Percentiles rank a stretch among this genome's conserved stretches.
Evolutionary conservation across 495 filamentous ascomycete species (phyloP).

Genomic region (Lepraria neglecta): DNA sequence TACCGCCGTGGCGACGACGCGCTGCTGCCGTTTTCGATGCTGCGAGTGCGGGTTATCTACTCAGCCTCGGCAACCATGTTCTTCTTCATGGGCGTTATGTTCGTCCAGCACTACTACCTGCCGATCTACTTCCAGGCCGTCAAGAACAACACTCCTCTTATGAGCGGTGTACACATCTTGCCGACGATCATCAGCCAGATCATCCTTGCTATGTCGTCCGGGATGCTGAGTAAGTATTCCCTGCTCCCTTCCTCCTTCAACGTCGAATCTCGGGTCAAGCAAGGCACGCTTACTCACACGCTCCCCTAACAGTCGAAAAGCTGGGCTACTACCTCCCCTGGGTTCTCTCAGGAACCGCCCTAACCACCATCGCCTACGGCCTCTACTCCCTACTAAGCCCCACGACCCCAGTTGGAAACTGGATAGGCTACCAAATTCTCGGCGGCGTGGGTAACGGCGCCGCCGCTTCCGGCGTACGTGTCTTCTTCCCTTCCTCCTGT

Average conservation of each 20-base stretch:
- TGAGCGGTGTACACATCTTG: constrained; percentile 37
- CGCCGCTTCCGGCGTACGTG: constrained; percentile 33
- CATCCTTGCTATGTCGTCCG: constrained; percentile 41
- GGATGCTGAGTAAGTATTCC: constrained; percentile 33
- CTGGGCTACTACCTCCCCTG: constrained; percentile 49
- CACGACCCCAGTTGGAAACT: constrained; percentile 38
- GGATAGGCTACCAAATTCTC: constrained; percentile 57
- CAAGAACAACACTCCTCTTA: constrained; percentile 28
- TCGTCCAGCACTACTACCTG: constrained; percentile 33
- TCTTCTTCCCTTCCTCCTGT: constrained; percentile 21
- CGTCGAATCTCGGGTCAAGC: background rate
- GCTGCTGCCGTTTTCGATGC: constrained; percentile 43
- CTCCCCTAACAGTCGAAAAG: constrained; percentile 33
- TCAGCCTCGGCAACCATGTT: constrained; percentile 29
- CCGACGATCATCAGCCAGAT: constrained; percentile 48
- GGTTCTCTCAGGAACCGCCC: constrained; percentile 30
- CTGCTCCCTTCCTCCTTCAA: background rate
- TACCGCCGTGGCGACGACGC: constrained; percentile 43
- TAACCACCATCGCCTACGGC: constrained; percentile 41
- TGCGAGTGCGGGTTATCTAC: constrained; percentile 34
- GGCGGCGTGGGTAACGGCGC: constrained; percentile 43
- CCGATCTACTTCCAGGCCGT: constrained; percentile 42
- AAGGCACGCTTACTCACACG: constrained; percentile 21
- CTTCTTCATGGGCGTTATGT: constrained; percentile 28
- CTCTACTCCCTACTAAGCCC: constrained; percentile 46